A percentile compares a stretch with the other conserved stretches of the same genome.
Evolutionary conservation across 495 filamentous ascomycete species (phyloP).

Genomic region (Copromyces sp.): DNA sequence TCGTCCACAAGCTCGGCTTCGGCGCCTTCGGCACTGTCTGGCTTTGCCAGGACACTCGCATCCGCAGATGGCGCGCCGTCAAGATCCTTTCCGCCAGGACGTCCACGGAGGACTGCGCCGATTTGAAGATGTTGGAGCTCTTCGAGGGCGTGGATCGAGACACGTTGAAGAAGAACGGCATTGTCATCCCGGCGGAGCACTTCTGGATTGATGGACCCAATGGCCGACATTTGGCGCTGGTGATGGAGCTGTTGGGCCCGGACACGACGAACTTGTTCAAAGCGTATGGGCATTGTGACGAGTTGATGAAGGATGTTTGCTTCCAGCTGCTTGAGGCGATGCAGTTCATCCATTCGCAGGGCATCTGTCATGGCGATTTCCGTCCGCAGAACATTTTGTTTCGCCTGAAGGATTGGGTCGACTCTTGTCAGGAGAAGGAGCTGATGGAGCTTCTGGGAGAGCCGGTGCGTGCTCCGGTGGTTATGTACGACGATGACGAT

Average conservation of each 20-base stretch:
- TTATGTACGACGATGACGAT: not conserved
- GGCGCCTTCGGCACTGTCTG: constrained; percentile 40
- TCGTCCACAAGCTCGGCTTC: constrained; percentile 40
- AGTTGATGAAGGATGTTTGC: constrained; percentile 7
- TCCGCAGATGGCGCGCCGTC: not conserved
- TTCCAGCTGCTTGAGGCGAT: constrained; percentile 17
- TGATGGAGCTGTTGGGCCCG: constrained; percentile 23
- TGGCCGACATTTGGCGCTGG: constrained; percentile 25
- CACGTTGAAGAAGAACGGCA: constrained; percentile 7
- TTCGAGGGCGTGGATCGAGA: constrained; percentile 3
- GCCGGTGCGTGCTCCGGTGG: not conserved
- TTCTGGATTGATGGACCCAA: constrained; percentile 27
- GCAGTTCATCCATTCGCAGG: constrained; percentile 17
- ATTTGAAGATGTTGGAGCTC: constrained; percentile 11
- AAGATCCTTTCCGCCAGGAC: constrained; percentile 25
- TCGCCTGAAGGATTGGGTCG: constrained; percentile 11
- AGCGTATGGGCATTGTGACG: constrained; percentile 1
- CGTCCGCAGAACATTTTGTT: constrained; percentile 16
- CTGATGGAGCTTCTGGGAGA: constrained; percentile 8
- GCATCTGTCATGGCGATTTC: constrained; percentile 25
- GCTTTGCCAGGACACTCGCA: constrained; percentile 14
- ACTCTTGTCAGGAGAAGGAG: constrained; percentile 5
- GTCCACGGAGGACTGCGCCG: constrained; percentile 14
- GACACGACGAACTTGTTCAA: constrained; percentile 10
- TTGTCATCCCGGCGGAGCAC: constrained; percentile 11